Conservation (phyloP, 2,329 filamentous ascomycete species). For the Trichocomaceae sp. region DNA sequence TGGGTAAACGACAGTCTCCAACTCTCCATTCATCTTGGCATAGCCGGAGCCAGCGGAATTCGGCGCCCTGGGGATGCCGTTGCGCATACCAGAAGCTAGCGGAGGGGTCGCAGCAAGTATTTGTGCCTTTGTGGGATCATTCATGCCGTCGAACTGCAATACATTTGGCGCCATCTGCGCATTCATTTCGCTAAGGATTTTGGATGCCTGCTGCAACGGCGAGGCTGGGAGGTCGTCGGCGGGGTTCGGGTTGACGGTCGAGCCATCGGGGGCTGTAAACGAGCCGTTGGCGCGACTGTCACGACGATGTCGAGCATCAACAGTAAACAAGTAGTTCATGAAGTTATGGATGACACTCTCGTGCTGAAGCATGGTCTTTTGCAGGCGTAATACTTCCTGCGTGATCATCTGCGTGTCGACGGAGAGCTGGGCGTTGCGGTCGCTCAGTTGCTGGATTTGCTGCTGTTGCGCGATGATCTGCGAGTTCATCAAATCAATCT, state of each 20-base stretch:
- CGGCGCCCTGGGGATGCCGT: constrained; percentile 37
- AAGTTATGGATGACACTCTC: constrained; percentile 65
- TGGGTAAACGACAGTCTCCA: constrained; percentile 76
- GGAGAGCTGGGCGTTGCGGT: constrained; percentile 72
- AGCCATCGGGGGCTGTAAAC: constrained; percentile 35
- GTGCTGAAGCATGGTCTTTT: constrained; percentile 66
- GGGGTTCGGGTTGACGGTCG: constrained; percentile 38
- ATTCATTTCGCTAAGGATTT: constrained; percentile 59
- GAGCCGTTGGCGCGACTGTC: constrained; percentile 47
- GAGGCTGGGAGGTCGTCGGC: constrained; percentile 60
- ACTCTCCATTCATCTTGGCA: constrained; percentile 47
- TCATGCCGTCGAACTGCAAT: constrained; percentile 59
- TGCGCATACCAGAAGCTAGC: constrained; percentile 43
- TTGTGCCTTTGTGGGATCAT: constrained; percentile 51
- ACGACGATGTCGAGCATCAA: constrained; percentile 58
- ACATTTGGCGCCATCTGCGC: constrained; percentile 58
- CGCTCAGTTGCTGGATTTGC: constrained; percentile 80
- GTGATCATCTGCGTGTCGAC: constrained; percentile 59
- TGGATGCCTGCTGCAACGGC: constrained; percentile 61
- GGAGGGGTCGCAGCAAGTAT: constrained; percentile 53
- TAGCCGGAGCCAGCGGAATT: constrained; percentile 44
- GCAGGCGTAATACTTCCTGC: constrained; percentile 57
- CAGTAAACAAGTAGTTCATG: constrained; percentile 59
- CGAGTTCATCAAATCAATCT: constrained; percentile 81
- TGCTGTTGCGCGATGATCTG: constrained; percentile 86